Evolutionary conservation across 2,329 filamentous ascomycete genomes (phyloP).

Genomic region (Fonsecaea erecta): DNA sequence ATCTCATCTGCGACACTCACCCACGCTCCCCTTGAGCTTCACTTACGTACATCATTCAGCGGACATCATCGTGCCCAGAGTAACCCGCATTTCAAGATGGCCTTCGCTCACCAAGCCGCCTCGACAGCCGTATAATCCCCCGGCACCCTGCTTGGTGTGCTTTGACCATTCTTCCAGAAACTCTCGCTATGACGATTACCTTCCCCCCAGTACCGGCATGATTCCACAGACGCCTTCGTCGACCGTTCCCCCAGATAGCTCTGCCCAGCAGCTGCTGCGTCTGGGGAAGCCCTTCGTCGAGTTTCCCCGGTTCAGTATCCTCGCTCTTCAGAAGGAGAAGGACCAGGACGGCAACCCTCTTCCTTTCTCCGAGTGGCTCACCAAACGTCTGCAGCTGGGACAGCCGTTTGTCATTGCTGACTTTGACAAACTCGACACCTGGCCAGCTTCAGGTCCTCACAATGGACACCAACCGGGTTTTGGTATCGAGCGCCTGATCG

Average conservation of each 20-base stretch:
- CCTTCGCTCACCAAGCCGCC: background rate
- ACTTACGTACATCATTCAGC: background rate
- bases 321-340: constrained; percentile 37
- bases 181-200: constrained; percentile 21
- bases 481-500: constrained; percentile 42
- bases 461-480: constrained; percentile 35
- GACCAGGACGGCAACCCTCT: constrained; percentile 34
- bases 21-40: background rate
- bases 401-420: constrained; percentile 45
- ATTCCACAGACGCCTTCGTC: constrained; percentile 37
- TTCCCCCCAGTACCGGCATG: constrained; percentile 24
- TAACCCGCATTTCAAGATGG: background rate
- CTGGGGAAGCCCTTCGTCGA: constrained; percentile 41
- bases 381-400: constrained; percentile 40
- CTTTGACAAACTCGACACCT: constrained; percentile 41
- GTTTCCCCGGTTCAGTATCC: constrained; percentile 42
- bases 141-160: background rate
- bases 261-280: constrained; percentile 38
- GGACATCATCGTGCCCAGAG: background rate
- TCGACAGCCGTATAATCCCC: background rate
- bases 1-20: background rate
- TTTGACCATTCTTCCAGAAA: background rate
- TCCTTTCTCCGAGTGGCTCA: constrained; percentile 41
- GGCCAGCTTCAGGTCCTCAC: constrained; percentile 35
- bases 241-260: constrained; percentile 35